phyloP scores from a whole-genome alignment of 345 rosid genomes.

The Citrus sp. region DNA sequence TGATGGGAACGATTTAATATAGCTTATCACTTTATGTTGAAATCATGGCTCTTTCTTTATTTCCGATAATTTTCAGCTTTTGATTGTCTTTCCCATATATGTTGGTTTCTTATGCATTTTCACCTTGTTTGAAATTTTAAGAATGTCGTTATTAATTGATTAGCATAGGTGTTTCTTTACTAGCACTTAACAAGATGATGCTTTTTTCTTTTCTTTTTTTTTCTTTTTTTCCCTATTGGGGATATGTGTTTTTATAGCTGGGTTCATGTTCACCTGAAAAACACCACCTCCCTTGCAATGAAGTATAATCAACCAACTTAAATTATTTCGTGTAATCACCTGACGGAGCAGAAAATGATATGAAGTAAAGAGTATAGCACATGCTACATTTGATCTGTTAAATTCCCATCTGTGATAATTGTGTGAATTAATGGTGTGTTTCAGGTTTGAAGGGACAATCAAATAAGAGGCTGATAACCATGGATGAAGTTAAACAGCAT shows the following conservation, averaged over 20 bases:
- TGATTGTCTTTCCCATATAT: not conserved
- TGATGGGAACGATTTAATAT: not conserved
- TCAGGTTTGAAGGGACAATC: constrained; percentile 82
- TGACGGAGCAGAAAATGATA: not conserved
- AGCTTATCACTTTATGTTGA: not conserved
- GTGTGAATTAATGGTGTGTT: not conserved
- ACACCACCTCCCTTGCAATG: not conserved
- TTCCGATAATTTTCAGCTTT: not conserved
- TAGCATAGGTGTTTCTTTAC: not conserved
- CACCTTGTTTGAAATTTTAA: not conserved
- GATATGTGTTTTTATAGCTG: not conserved
- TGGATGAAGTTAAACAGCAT: constrained; percentile 76
- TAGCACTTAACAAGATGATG: not conserved
- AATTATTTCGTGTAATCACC: not conserved
- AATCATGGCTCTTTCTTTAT: not conserved
- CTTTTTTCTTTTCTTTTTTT: no score
- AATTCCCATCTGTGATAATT: not conserved
- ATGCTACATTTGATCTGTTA: not conserved
- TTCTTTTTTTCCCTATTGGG: no score
- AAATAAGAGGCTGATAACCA: constrained; percentile 66
- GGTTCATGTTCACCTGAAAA: not conserved
- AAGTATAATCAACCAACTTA: not conserved
- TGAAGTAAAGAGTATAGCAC: not conserved
- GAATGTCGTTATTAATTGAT: not conserved
- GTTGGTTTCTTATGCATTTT: not conserved